Percentiles rank a stretch among this genome's conserved stretches.
Conservation (phyloP, 1,284 basidiomycete genomes). For the Leccinum variabile region DNA sequence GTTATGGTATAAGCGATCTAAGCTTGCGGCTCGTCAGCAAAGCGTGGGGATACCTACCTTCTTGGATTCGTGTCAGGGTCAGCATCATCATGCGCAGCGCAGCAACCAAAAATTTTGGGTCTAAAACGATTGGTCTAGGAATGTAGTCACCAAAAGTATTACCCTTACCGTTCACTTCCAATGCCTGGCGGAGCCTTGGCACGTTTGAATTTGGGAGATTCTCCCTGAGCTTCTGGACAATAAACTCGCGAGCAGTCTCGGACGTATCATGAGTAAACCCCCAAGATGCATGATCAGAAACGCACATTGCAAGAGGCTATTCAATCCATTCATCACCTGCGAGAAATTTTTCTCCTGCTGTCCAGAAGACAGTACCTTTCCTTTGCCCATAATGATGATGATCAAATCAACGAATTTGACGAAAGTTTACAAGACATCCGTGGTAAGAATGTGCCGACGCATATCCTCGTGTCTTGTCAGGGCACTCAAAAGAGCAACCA, state of each 20-base stretch:
- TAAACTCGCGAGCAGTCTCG: slow-evolving; percentile 12
- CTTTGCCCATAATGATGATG: not conserved
- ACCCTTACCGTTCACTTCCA: not conserved
- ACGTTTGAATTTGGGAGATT: not conserved
- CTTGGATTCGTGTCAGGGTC: not conserved
- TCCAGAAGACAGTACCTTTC: not conserved
- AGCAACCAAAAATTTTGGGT: not conserved
- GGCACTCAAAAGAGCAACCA: slow-evolving; percentile 24
- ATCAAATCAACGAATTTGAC: slow-evolving; percentile 20
- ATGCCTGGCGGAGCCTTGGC: slow-evolving; percentile 13
- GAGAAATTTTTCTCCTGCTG: slow-evolving; percentile 13
- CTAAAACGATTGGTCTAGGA: not conserved
- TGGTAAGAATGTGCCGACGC: slow-evolving; percentile 16
- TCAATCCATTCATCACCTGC: slow-evolving; percentile 26
- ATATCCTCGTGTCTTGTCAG: slow-evolving; percentile 19
- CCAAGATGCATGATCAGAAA: not conserved
- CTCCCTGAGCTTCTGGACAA: slow-evolving; percentile 14
- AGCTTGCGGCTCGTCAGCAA: not conserved
- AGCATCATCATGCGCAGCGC: not conserved
- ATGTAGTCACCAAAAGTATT: not conserved
- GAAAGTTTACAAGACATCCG: slow-evolving; percentile 18
- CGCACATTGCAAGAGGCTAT: slow-evolving; percentile 21
- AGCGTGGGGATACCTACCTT: not conserved
- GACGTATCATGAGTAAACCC: not conserved
- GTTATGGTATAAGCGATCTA: not conserved